Evolutionary conservation across 139 green algal species (phyloP).

Genomic region (Tetraselmis striata): DNA sequence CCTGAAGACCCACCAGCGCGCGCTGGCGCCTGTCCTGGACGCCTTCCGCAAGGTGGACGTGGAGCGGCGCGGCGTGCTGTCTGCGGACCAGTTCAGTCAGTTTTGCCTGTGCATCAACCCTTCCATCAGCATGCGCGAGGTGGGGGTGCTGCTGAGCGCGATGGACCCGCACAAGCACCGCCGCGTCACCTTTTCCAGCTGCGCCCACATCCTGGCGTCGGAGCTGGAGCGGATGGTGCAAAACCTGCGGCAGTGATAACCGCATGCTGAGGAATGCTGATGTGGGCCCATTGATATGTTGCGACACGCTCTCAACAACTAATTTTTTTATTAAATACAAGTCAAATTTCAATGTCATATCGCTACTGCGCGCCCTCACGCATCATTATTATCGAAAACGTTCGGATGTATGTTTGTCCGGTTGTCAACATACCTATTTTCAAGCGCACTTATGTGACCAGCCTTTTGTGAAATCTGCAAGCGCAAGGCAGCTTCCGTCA

Average conservation of each 20-base stretch:
- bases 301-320: too few species aligned
- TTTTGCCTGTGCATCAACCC: constrained; percentile 24
- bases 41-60: constrained; percentile 13
- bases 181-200: constrained; percentile 18
- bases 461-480: too few species aligned
- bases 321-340: too few species aligned
- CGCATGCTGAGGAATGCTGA: too few species aligned
- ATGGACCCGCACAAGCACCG: constrained; percentile 6
- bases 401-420: too few species aligned
- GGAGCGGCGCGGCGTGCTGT: constrained; percentile 4
- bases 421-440: too few species aligned
- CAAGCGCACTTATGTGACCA: too few species aligned
- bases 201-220: constrained; percentile 5
- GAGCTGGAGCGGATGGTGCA: constrained; percentile 18
- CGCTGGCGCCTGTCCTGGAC: constrained; percentile 8
- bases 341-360: too few species aligned
- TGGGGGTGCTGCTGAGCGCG: constrained; percentile 1
- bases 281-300: too few species aligned
- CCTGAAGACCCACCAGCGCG: constrained; percentile 12
- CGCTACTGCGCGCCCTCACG: too few species aligned
- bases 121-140: not conserved
- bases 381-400: too few species aligned
- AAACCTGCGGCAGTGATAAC: not conserved
- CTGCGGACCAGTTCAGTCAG: constrained; percentile 6
- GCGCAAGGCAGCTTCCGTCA: too few species aligned